phyloP scores from a whole-genome alignment of 2,329 filamentous ascomycete species.

The Cadophora sp. region DNA sequence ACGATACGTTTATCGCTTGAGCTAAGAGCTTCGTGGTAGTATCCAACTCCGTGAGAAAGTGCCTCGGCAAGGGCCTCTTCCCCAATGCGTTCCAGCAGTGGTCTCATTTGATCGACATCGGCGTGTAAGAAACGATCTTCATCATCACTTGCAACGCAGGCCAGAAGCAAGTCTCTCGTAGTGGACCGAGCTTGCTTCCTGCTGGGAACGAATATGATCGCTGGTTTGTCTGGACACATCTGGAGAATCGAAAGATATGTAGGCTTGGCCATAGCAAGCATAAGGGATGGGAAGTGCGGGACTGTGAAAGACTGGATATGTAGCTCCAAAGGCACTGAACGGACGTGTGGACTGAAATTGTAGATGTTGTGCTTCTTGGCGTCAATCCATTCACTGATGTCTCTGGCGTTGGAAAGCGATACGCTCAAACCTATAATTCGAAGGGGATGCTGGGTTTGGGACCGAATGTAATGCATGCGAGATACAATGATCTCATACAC shows the following conservation, averaged over 20 bases:
- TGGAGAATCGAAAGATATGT: conserved; percentile 89
- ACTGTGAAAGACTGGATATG: conserved; percentile 96
- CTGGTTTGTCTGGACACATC: conserved; percentile 86
- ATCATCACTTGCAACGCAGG: conserved; percentile 85
- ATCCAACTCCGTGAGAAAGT: conserved; percentile 91
- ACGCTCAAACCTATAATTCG: conserved; percentile 91
- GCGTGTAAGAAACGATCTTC: conserved; percentile 94
- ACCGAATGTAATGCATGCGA: conserved; percentile 94
- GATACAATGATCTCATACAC: conserved; percentile 98
- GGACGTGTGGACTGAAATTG: conserved; percentile 94
- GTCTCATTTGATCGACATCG: conserved; percentile 79
- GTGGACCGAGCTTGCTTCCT: conserved; percentile 92
- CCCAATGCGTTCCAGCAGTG: conserved; percentile 81
- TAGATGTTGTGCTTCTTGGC: conserved; percentile 98
- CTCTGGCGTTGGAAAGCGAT: conserved; percentile 88
- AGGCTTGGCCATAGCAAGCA: conserved; percentile 98
- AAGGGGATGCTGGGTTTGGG: conserved; percentile 83
- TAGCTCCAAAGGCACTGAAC: conserved; percentile 87
- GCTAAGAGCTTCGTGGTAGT: conserved; percentile 94
- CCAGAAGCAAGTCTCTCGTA: conserved; percentile 85
- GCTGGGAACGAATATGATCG: conserved; percentile 89
- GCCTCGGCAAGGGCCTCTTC: conserved; percentile 89
- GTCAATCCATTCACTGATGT: conserved; percentile 97
- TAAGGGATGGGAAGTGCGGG: conserved; percentile 95
- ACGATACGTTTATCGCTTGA: conserved; percentile 92